These are phyloP conservation scores for Paramecium sexaurelia DNA, from an alignment of 73 alveolate species.

Conservation along the genomic window DNA sequence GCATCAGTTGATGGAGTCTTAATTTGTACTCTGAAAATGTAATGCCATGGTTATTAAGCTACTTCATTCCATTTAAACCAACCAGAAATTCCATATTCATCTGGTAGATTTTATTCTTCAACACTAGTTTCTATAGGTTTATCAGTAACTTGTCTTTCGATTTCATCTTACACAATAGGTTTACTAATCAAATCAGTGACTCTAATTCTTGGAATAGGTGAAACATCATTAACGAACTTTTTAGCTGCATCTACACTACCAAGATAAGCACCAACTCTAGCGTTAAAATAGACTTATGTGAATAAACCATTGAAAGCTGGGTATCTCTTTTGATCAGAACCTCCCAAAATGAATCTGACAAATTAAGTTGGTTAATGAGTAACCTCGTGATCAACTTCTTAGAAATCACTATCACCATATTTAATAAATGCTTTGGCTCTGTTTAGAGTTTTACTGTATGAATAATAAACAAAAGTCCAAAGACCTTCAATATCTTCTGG, in stretches of 20 bases:
- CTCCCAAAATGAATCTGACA: conserved; percentile 25
- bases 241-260: conserved; percentile 25
- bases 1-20: conserved; percentile 57
- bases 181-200: background rate
- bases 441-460: background rate
- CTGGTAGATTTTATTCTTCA: background rate
- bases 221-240: background rate
- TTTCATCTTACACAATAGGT: background rate
- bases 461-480: conserved; percentile 56
- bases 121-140: background rate
- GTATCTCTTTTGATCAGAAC: conserved; percentile 26
- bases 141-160: conserved; percentile 10
- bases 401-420: background rate
- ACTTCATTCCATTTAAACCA: conserved; percentile 46
- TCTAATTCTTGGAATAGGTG: background rate
- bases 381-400: background rate
- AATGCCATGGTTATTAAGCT: conserved; percentile 61
- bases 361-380: background rate
- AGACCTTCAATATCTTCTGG: conserved; percentile 64
- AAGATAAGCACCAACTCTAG: background rate
- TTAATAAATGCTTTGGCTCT: background rate
- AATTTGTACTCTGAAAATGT: conserved; percentile 51
- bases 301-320: conserved; percentile 36
- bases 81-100: conserved; percentile 46
- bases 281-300: background rate